Base-by-base conservation (phyloP, 768 basidiomycete genomes). In the Termitomyces sp. region DNA sequence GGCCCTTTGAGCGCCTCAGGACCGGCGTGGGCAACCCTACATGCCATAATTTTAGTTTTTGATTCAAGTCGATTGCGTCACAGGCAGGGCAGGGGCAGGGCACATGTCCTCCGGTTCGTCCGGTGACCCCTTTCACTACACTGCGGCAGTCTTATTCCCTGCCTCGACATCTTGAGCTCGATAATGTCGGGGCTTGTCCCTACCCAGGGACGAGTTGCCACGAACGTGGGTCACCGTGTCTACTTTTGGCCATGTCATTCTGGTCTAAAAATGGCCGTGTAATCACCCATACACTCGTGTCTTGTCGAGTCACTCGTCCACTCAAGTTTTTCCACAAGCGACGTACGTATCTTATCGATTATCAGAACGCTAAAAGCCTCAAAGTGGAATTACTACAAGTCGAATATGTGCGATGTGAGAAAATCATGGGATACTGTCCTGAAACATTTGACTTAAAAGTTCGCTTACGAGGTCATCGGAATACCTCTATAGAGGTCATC, bases 1-100 rank as follows among this genome's bases (percentile, higher is more conserved):
- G 18, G 30, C 18, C 42, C 20, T 43, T 52, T 47, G 30, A 46
- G 50, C 42, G 60, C 57, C 49, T 61, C 52, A 48, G 52, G 57
- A 61, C 51, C 48, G 38, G 48, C 60, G 53, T 54, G 45, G 38
- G 36, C 52, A 35, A 54, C 56, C 56, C 46, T 36, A 24, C 35
- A 16, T 9, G 35, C 36, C 32, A 42, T 60, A n/a, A 52, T 55
- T 61, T 52, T 38, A 28, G 56, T 58, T 32, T 36, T 35, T 40
- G 53, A 58, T 54, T 36, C 46, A 43, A 40, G 53, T 61, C 18
- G 42, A 57, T 61, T 55, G 57, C 60, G 60, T 57, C 57, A 61
- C 51, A 4, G 30, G 38, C 55, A 47, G 16, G 55, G 47, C n/a
- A n/a, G 55, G 30, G 33, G 45, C 47, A 22, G 16, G 55, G 47